Evolutionary conservation across 73 alveolate species (phyloP).

Genomic region (Stentor coeruleus): DNA sequence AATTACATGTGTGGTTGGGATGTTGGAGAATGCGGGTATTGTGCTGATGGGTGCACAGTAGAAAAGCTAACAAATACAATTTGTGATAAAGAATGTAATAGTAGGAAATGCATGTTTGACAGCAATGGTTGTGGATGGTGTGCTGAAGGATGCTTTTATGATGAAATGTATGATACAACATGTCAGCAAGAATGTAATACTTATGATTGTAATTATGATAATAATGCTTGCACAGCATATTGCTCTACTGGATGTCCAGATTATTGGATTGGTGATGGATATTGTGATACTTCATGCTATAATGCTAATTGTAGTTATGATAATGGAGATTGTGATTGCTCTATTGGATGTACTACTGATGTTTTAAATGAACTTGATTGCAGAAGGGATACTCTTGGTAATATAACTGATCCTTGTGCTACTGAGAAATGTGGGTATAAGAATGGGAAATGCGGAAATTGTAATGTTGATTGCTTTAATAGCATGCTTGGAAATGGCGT

Average conservation of each 20-base stretch:
- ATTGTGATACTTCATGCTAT: background rate
- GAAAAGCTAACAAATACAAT: background rate
- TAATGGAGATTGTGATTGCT: background rate
- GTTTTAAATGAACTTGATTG: background rate
- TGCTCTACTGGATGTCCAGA: background rate
- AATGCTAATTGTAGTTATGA: background rate
- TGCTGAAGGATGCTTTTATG: constrained; percentile 6
- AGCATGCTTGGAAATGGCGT: constrained; percentile 22
- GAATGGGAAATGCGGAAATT: background rate
- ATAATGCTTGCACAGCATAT: background rate
- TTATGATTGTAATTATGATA: background rate
- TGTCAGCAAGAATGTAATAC: constrained; percentile 16
- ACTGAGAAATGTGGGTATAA: background rate
- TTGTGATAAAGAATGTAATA: background rate
- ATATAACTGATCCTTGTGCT: background rate
- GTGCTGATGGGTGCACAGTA: background rate
- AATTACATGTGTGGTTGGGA: constrained; percentile 10
- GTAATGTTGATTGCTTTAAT: background rate
- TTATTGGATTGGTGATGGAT: background rate
- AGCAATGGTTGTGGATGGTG: constrained; percentile 21
- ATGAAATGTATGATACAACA: background rate
- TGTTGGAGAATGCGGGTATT: constrained; percentile 19
- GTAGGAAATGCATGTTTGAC: constrained; percentile 3
- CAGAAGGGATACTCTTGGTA: background rate
- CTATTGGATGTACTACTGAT: background rate